Evolutionary conservation across 1,139 yeast genomes (phyloP).

Genomic region (Zygosaccharomyces sapae): DNA sequence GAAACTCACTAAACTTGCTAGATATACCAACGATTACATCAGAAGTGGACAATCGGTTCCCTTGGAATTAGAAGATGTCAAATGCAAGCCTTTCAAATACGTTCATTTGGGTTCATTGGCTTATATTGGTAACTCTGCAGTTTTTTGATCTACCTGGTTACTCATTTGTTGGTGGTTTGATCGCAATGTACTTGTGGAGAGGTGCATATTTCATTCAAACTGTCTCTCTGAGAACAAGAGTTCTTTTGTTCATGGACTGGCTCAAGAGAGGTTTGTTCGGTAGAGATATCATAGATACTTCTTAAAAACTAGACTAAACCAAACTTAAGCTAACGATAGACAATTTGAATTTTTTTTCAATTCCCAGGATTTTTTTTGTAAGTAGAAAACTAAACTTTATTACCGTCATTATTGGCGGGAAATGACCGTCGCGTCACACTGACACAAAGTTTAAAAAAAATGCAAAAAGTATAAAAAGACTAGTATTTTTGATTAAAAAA

Average conservation of each 20-base stretch:
- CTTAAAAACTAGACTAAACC: constrained; percentile 1
- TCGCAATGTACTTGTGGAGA: constrained; percentile 67
- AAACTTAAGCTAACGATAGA: too few species aligned
- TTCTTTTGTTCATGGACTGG: constrained; percentile 59
- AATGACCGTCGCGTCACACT: background rate
- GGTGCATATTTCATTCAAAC: constrained; percentile 61
- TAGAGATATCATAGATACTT: constrained; percentile 48
- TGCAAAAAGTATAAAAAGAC: background rate
- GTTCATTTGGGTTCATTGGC: constrained; percentile 60
- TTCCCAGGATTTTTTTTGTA: too few species aligned
- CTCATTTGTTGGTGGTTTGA: constrained; percentile 53
- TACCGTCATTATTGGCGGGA: too few species aligned
- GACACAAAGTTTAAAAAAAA: constrained; percentile 2
- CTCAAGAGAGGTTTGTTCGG: constrained; percentile 59
- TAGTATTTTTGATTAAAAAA: background rate
- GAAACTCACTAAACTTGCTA: constrained; percentile 49
- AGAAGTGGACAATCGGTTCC: constrained; percentile 14
- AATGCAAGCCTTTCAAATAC: constrained; percentile 53
- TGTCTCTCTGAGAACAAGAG: constrained; percentile 56
- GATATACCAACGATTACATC: constrained; percentile 37
- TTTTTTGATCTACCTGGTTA: constrained; percentile 59
- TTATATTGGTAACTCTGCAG: constrained; percentile 62
- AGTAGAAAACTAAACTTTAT: too few species aligned
- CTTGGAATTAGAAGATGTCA: constrained; percentile 42
- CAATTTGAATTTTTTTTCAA: too few species aligned